Evolutionary conservation across 1,284 basidiomycete species (phyloP), one percentile per base, ranked within the genome.

Genomic region (Chalciporus sp.): DNA sequence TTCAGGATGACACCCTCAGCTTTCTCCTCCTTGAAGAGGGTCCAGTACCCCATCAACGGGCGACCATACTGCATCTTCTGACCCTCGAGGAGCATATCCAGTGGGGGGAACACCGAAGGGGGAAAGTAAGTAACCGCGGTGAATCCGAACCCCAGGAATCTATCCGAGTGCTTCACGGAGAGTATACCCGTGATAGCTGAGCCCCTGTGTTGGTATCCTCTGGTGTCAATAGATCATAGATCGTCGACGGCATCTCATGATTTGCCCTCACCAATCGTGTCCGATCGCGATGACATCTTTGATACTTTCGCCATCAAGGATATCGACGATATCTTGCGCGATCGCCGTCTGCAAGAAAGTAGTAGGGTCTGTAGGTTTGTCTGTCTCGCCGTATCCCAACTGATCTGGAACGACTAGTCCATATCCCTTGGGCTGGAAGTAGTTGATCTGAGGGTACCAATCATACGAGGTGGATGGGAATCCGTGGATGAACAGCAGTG

Each of bases 391-490:
- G 29, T 74, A 76, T 10, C 80, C 82, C 11, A 82, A 70, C 64
- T 78, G 72, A 61, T 82, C 78, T 0, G 79, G 81, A 8, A 75
- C 77, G 53, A 83, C 61, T 27, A 82, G 51, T 14, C 79, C 74
- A 48, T 75, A 82, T 19, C 81, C 82, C 39, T 64, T 67, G 23
- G 66, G 58, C 37, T 71, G 58, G 65, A 82, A 80, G 58, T 72
- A 74, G 10, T 71, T 58, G 49, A 80, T 72, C 56, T 78, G 76
- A 23, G 70, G 63, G 39, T 72, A 63, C 80, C 80, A 81, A 47
- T 74, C 76, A 49, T 73, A 72, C 0, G 75, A 73, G 12, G 68
- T 72, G 0, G 73, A 73, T 4, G 78, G 78, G 52, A 78, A 80
- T 28, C 79, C 77, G 55, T 78, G 78, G 17, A 80, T 52, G 44